Evolutionary conservation across 2,329 filamentous ascomycete species (phyloP), one percentile per base, ranked within the genome.

Genomic region (Bimuria novae-zelandiae): DNA sequence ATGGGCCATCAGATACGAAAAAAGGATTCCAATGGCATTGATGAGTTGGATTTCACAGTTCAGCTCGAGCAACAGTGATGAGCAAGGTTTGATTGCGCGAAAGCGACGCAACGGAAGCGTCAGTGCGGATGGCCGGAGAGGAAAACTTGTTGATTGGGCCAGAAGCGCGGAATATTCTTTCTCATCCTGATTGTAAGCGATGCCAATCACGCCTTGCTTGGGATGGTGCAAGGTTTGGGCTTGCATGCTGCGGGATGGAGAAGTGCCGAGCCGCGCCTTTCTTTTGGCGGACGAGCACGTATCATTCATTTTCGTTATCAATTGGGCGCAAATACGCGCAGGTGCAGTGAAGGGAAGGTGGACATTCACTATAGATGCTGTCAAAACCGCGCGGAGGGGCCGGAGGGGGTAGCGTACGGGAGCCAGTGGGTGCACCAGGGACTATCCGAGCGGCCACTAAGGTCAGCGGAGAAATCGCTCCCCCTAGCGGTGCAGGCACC

Each of bases 151-250:
- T n/a, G n/a, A n/a, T n/a, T n/a, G n/a, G n/a, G n/a, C n/a, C n/a
- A n/a, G n/a, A n/a, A n/a, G n/a, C n/a, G n/a, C n/a, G n/a, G n/a
- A n/a, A n/a, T n/a, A n/a, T n/a, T n/a, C n/a, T n/a, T n/a, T n/a
- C n/a, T n/a, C n/a, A n/a, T n/a, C n/a, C n/a, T n/a, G n/a, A n/a
- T n/a, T 21, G 27, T 14, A 51, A 41, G 49, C 41, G 40, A 40
- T n/a, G 40, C 49, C 25, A 51, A 51, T 51, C 49, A 51, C 14
- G n/a, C 23, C 35, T 10, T 19, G 22, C n/a, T 32, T 21, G 1
- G 17, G 29, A 33, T 22, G 27, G 39, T 16, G 29, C 42, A 29
- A 29, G 10, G 14, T 19, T 47, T 39, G 36, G 42, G 32, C 23
- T 27, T 23, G 41, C 22, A 45, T 37, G 49, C 41, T 17, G 27